Evolutionary conservation across 192 early-diverging fungal genomes (phyloP), one percentile per base, ranked within the genome.

Genomic region (Dissophora ornata): DNA sequence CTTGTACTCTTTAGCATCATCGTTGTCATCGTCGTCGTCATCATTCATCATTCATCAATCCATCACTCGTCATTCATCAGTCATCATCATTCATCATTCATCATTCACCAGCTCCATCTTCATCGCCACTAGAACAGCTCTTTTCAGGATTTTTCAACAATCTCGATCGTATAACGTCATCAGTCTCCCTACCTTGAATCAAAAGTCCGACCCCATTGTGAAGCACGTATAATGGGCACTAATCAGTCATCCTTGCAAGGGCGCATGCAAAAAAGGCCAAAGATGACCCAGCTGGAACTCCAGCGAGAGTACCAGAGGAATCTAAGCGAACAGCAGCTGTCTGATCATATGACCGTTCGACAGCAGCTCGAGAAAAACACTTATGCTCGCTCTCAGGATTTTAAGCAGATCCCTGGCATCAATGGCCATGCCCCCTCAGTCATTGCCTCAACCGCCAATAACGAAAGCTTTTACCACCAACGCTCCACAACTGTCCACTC

Each of bases 401-500:
- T 67, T 26, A 60, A 56, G 4, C 64, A 77, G 38, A 67, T 77
- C 53, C 73, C 73, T 12, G 64, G 62, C 36, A 62, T 67, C 45
- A 77, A 77, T 44, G 65, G 73, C 15, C 33, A 67, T 11, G 44
- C 73, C 1, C 63, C 73, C 1, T 77, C 73, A 0, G 29, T 77
- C 26, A 77, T 77, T 16, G 65, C 73, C 29, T 77, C 73, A 22
- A 62, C 59, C 3, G 73, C 59, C 52, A 77, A 77, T 47, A 77
- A 77, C 53, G 73, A 77, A n/a, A 62, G 58, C 64, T 77, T 77
- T 32, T 77, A 77, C 42, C 63, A 77, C 25, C 73, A 67, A 48
- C 50, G 73, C 4, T 1, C 73, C 7, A 62, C 36, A 29, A 62
- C 59, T 6, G 30, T 61, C 19, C 51, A 77, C 15, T 77, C 73